phyloP scores from a whole-genome alignment of 192 early-diverging fungal species.

The Lobosporangium transversale region DNA sequence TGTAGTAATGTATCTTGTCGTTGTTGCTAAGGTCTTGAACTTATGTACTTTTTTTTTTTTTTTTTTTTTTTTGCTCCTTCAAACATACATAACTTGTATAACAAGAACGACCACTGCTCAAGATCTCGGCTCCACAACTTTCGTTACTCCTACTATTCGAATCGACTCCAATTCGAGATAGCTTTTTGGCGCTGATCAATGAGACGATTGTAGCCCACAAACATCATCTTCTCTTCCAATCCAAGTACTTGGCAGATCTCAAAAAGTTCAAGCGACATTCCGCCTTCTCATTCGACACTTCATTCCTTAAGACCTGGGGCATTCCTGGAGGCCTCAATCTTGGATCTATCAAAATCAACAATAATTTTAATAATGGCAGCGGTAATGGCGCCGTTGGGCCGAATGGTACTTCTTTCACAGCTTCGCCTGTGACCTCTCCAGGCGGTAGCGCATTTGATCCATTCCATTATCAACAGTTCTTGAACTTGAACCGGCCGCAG shows the following conservation, averaged over 20 bases:
- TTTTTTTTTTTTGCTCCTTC: not conserved
- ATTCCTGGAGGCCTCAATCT: constrained; percentile 38
- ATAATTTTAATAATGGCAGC: not conserved
- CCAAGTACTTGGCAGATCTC: constrained; percentile 45
- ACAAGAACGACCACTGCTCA: constrained; percentile 29
- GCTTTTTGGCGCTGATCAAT: constrained; percentile 14
- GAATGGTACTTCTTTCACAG: constrained; percentile 10
- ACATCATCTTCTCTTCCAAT: constrained; percentile 46
- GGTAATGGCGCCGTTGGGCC: constrained; percentile 1
- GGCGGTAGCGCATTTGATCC: constrained; percentile 36
- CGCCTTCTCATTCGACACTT: constrained; percentile 47
- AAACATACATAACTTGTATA: too few relatives aligned
- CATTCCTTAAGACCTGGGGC: constrained; percentile 50
- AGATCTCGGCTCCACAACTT: constrained; percentile 23
- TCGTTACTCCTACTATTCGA: constrained; percentile 17
- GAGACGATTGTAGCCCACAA: constrained; percentile 37
- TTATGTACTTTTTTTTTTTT: not conserved
- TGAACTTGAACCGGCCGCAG: constrained; percentile 42
- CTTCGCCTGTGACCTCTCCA: constrained; percentile 30
- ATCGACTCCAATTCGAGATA: constrained; percentile 17
- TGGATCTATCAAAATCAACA: constrained; percentile 23
- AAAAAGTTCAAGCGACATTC: constrained; percentile 52
- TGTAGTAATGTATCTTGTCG: too few relatives aligned
- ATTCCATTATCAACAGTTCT: constrained; percentile 35
- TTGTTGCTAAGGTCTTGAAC: not conserved